Base-by-base conservation (phyloP, 2,329 filamentous ascomycete species). In the Stagonosporopsis tanaceti region DNA sequence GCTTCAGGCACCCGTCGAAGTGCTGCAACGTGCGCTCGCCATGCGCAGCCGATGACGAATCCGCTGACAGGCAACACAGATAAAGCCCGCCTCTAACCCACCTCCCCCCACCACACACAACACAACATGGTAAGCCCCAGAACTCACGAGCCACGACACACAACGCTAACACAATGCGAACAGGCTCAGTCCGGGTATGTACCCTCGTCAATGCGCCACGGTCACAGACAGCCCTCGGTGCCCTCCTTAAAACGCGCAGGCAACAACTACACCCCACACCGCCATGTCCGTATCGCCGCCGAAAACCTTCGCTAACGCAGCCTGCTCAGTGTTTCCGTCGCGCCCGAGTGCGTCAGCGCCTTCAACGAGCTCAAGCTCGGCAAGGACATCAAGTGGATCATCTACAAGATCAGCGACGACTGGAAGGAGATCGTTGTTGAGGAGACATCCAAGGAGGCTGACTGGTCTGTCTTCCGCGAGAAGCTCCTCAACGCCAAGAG, bases 401-500 rank as follows among this genome's bases (percentile, higher is more conserved):
- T 95, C 84, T 94, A 86, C 88, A 92, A 93, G 85, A 87, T 95
- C 76, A 89, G 88, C 65, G 90, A 93, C 79, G 85, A 93, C 83
- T 87, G 88, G 85, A 92, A 89, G 80, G 80, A 92, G 80, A 92
- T 95, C 76, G 88, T 90, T 58, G 87, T 95, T 70, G 91, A 94
- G 79, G 87, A 91, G 77, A 84, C 86, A 52, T 90, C 87, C 57
- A 80, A 80, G 61, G 83, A 88, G 69, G 80, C 80, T 66, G 87
- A 93, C 78, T 94, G 87, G 83, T 86, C 89, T 57, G 79, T 72
- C 64, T 92, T 93, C 85, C 89, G 90, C 70, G 81, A 92, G 78
- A 89, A 89, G 83, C 88, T 95, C 64, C 77, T 92, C 75, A 85
- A 83, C 73, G 88, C 90, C 68, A 89, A 88, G 73, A 84, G 86